Evolutionary conservation across 2,329 filamentous ascomycete species (phyloP), one percentile per base, ranked within the genome.

Genomic region (Juglanconis juglandina): DNA sequence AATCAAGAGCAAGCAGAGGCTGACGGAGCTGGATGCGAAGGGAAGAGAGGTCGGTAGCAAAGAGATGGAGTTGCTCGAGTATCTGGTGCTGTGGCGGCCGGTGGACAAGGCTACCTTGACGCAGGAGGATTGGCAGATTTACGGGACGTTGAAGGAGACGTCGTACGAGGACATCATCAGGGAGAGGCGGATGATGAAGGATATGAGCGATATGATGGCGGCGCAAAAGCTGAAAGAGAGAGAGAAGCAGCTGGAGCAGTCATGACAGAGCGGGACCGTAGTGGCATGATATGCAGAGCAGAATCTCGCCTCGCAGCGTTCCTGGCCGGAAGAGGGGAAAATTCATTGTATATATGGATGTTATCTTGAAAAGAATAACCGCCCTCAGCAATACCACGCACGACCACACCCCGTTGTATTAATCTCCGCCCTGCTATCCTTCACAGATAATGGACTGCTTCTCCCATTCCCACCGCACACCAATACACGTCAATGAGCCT

Each of bases 81-180:
- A 90, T 68, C 64, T 91, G 4, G 86, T 89, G 44, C 65, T 91
- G 50, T 83, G 85, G 68, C 69, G 79, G 34, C 59, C 72, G 35
- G 64, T 82, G 48, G 74, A 80, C 68, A 75, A 73, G 51, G 72
- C 68, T 57, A 83, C 81, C 24, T 82, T 76, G 65, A 69, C 76
- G 68, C 71, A 78, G 59, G 74, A 71, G 34, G 76, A 79, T 2
- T 91, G 88, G 88, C 79, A 77, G 69, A 72, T 90, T 54, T 88
- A 87, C 82, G 88, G 88, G 13, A 88, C 84, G 24, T 75, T 84
- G 35, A 71, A 80, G 47, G 79, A 83, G 66, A 85, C 81, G 11
- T 81, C 79, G 1, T 69, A 81, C 2, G 74, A 83, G 63, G 65
- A 60, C 5, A 79, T 74, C 63, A 41, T 66, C 34, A 66, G 73